Conservation (phyloP, 495 filamentous ascomycete species). For the Tuber brumale region DNA sequence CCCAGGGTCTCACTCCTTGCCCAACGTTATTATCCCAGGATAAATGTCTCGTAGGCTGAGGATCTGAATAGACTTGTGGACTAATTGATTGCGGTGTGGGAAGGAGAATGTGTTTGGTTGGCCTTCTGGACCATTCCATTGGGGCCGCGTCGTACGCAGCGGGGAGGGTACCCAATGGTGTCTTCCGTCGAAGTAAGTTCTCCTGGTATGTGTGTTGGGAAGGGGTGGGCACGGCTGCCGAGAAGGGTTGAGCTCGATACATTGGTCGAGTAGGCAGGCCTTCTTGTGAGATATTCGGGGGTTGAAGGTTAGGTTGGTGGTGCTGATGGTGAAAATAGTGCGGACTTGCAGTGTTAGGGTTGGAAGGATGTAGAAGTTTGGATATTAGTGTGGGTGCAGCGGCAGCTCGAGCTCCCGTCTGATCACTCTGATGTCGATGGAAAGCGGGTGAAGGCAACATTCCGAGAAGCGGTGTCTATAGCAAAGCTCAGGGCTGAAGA, state of each 20-base stretch:
- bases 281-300: constrained; percentile 16
- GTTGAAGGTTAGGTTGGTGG: constrained; percentile 23
- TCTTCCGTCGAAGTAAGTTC: constrained; percentile 84
- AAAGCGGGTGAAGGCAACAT: constrained; percentile 33
- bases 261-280: constrained; percentile 23
- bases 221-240: constrained; percentile 29
- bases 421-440: constrained; percentile 27
- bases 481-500: constrained; percentile 30
- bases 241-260: constrained; percentile 35
- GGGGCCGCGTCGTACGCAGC: constrained; percentile 89
- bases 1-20: constrained; percentile 30
- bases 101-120: constrained; percentile 86
- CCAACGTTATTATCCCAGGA: constrained; percentile 17
- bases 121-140: constrained; percentile 65
- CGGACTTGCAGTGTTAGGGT: constrained; percentile 22
- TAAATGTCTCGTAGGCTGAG: constrained; percentile 16
- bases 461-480: constrained; percentile 19
- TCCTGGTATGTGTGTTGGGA: constrained; percentile 47
- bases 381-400: constrained; percentile 35
- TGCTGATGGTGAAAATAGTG: constrained; percentile 22
- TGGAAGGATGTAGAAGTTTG: constrained; percentile 35
- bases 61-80: constrained; percentile 25
- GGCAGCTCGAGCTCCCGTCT: constrained; percentile 29
- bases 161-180: constrained; percentile 84
- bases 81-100: constrained; percentile 41